phyloP scores from a whole-genome alignment of 805 yeast genomes.

The Naumovozyma baii region DNA sequence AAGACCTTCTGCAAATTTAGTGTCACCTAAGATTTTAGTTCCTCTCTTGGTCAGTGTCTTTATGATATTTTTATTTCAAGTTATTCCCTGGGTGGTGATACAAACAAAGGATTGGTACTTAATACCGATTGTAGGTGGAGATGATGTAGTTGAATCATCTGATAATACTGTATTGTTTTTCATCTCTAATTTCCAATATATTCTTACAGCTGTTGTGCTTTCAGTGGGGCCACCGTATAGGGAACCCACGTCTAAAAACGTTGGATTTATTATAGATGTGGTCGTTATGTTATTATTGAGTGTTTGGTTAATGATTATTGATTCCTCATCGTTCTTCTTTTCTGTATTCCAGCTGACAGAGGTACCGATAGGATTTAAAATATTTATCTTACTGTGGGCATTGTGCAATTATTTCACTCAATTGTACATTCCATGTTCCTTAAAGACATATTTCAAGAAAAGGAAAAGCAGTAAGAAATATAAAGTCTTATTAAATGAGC shows the following conservation, averaged over 20 bases:
- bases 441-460: constrained; percentile 30
- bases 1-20: constrained; percentile 89
- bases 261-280: constrained; percentile 62
- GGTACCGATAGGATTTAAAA: constrained; percentile 42
- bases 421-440: constrained; percentile 27
- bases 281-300: constrained; percentile 42
- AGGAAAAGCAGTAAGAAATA: constrained; percentile 32
- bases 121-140: constrained; percentile 72
- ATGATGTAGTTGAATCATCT: constrained; percentile 69
- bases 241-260: constrained; percentile 55
- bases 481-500: constrained; percentile 23
- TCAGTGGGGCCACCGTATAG: constrained; percentile 93
- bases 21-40: constrained; percentile 75
- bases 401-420: constrained; percentile 38
- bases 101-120: constrained; percentile 64
- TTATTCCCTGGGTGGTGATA: constrained; percentile 53
- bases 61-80: constrained; percentile 54
- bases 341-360: constrained; percentile 66
- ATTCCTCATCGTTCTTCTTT: constrained; percentile 48
- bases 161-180: constrained; percentile 84
- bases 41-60: constrained; percentile 76
- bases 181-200: constrained; percentile 80
- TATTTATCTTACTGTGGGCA: constrained; percentile 39
- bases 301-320: constrained; percentile 42
- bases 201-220: constrained; percentile 70